Percentiles rank a stretch among this genome's conserved stretches.
Evolutionary conservation across 2,329 filamentous ascomycete genomes (phyloP).

Genomic region (Talaromyces sp.): DNA sequence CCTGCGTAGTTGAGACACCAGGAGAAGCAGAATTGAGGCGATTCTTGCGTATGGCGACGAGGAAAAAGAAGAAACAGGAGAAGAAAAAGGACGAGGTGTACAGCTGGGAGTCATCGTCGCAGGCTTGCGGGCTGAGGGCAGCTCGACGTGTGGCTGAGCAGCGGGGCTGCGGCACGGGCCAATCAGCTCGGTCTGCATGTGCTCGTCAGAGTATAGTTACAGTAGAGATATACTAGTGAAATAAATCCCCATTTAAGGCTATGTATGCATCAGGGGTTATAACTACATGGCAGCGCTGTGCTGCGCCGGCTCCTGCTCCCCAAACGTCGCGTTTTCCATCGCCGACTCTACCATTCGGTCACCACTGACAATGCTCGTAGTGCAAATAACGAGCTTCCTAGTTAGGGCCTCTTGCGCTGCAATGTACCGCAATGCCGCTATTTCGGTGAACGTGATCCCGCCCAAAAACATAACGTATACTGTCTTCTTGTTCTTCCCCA

Average conservation of each 20-base stretch:
- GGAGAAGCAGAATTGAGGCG: background rate
- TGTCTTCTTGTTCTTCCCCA: constrained; percentile 64
- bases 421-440: constrained; percentile 88
- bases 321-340: constrained; percentile 66
- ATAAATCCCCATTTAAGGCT: too few species aligned
- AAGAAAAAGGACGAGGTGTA: background rate
- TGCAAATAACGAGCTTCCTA: constrained; percentile 81
- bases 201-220: background rate
- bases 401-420: constrained; percentile 68
- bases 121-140: background rate
- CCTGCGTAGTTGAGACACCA: background rate
- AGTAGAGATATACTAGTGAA: too few species aligned
- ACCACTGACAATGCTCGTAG: constrained; percentile 86
- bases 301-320: constrained; percentile 16
- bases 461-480: constrained; percentile 96
- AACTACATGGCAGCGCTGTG: background rate
- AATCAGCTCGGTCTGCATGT: background rate
- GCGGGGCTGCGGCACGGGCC: constrained; percentile 6
- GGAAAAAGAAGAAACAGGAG: background rate
- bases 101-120: background rate
- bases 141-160: constrained; percentile 11
- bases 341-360: constrained; percentile 83
- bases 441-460: constrained; percentile 94
- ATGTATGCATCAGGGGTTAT: too few species aligned
- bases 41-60: background rate